Evolutionary conservation across 1,139 yeast genomes (phyloP).

Genomic region (Yamadazyma buinensis): DNA sequence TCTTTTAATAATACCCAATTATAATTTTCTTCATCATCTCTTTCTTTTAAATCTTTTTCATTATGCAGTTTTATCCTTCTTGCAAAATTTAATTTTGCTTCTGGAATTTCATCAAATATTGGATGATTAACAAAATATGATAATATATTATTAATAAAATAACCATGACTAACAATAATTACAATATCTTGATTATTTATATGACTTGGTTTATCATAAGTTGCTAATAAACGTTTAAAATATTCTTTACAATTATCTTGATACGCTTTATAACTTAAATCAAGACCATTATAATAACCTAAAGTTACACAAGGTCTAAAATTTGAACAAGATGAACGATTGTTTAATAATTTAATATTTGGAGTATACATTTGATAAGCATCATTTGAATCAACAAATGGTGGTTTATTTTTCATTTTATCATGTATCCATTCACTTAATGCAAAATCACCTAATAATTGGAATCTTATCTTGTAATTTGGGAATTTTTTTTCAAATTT

Average conservation of each 20-base stretch:
- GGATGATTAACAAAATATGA: slow-evolving; percentile 44
- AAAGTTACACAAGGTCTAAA: slow-evolving; percentile 45
- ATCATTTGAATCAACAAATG: slow-evolving; percentile 42
- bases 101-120: slow-evolving; percentile 45
- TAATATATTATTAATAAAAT: slow-evolving; percentile 38
- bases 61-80: slow-evolving; percentile 13
- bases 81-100: slow-evolving; percentile 37
- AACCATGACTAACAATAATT: slow-evolving; percentile 43
- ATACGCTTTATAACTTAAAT: slow-evolving; percentile 39
- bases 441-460: slow-evolving; percentile 45
- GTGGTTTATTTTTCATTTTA: slow-evolving; percentile 42
- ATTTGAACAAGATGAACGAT: slow-evolving; percentile 35
- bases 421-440: slow-evolving; percentile 49
- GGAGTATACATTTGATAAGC: slow-evolving; percentile 50
- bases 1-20: slow-evolving; percentile 36
- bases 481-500: slow-evolving; percentile 24
- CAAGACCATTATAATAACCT: slow-evolving; percentile 47
- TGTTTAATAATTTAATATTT: slow-evolving; percentile 34
- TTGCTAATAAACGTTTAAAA: slow-evolving; percentile 41
- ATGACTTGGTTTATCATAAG: slow-evolving; percentile 39
- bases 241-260: slow-evolving; percentile 39
- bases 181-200: slow-evolving; percentile 35
- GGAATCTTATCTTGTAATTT: slow-evolving; percentile 34
- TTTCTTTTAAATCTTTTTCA: slow-evolving; percentile 11
- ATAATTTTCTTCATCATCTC: slow-evolving; percentile 10